phyloP scores from a whole-genome alignment of 306 rosid genomes.

The Inga oerstediana region DNA sequence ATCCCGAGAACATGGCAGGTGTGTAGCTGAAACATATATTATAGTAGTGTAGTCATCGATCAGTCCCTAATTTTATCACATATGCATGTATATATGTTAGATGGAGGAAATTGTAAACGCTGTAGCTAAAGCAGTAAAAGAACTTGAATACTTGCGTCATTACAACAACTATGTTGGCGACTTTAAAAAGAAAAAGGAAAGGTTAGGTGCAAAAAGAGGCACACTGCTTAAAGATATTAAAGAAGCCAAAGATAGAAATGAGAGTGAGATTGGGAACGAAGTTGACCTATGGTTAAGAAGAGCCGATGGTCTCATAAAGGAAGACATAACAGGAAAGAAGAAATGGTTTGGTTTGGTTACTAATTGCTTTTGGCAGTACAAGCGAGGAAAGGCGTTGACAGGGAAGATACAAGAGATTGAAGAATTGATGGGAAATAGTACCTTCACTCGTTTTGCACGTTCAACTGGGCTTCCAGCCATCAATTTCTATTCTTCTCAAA shows the following conservation, averaged over 20 bases:
- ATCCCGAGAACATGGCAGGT: too few species aligned
- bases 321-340: not conserved
- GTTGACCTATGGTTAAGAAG: not conserved
- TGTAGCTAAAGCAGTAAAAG: too few species aligned
- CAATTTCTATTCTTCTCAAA: not conserved
- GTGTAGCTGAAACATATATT: too few species aligned
- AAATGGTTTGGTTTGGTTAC: not conserved
- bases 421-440: not conserved
- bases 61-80: not conserved
- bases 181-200: too few species aligned
- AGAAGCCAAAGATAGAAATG: not conserved
- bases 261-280: not conserved
- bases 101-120: too few species aligned
- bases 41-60: too few species aligned
- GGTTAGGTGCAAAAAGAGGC: too few species aligned
- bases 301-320: not conserved
- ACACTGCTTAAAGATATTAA: not conserved
- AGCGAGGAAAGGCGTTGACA: not conserved
- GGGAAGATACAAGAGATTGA: not conserved
- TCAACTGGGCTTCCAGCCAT: not conserved
- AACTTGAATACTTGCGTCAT: too few species aligned
- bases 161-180: too few species aligned
- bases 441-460: not conserved
- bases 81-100: not conserved
- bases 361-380: constrained; percentile 1